Conservation (phyloP, 2,329 filamentous ascomycete genomes). For the Cryphonectria nitschkei region DNA sequence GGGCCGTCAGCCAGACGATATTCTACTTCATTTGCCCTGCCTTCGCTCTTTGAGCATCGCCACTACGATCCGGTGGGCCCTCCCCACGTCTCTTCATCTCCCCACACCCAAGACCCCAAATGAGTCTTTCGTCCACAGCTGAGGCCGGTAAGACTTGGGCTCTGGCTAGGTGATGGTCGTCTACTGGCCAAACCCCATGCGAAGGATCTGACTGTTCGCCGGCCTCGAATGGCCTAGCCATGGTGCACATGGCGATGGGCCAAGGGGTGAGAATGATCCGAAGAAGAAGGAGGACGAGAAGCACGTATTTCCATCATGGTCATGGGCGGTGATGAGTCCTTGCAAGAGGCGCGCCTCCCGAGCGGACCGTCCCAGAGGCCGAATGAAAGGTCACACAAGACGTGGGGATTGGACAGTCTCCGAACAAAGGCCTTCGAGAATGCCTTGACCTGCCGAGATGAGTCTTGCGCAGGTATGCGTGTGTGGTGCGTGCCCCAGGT, state of each 20-base stretch:
- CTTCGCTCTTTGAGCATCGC: not conserved
- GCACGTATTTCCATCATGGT: not conserved
- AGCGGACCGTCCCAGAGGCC: not conserved
- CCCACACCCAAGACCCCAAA: not conserved
- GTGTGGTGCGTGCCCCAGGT: not conserved
- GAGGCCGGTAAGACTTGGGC: no score
- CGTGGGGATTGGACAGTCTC: not conserved
- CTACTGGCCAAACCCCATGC: not conserved
- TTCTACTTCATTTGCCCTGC: constrained; percentile 10
- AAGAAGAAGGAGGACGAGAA: no score
- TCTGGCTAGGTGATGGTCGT: not conserved
- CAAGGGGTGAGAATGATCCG: not conserved
- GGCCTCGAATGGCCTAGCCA: not conserved
- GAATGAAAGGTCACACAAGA: not conserved
- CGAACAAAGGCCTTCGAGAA: not conserved
- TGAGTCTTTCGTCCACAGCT: not conserved
- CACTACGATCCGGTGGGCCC: not conserved
- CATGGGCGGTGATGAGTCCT: not conserved
- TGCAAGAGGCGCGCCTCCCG: not conserved
- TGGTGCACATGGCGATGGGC: not conserved
- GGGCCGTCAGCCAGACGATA: constrained; percentile 10
- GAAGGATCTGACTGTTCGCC: not conserved
- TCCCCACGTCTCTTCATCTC: not conserved
- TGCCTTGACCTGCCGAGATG: not conserved
- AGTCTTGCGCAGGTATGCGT: not conserved